Base-by-base conservation (phyloP, 768 basidiomycete species). In the Floccularia luteovirens region DNA sequence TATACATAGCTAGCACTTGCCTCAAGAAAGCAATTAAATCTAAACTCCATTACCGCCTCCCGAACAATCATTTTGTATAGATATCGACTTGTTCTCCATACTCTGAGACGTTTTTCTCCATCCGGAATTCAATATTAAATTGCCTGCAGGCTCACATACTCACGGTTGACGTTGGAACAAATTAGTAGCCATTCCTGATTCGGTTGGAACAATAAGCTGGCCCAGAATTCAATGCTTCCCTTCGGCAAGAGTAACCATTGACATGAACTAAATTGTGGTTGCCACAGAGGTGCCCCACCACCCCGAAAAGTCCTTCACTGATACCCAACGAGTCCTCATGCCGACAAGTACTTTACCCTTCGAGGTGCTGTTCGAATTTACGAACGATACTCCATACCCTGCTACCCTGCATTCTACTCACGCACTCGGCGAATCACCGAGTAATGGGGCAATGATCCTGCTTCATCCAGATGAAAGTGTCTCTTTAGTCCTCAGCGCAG, bases 271-370 rank as follows among this genome's bases (percentile, higher is more conserved):
- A 30, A 30, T 8, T 30, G 10, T 14, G 14, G 10, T 30, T 30
- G 10, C 10, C 27, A 10, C 14, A 30, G 10, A 10, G 10, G 14
- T 14, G 27, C 10, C 10, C 27, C 27, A 30, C 14, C 27, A 23
- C 31, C 41, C 37, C 31, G 11, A 38, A 28, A 21, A 34, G 8
- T 11, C 17, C 8, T 8, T 19, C 8, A 8, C 17, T 19, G 21
- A 10, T 37, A 37, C 12, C 16, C 14, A 28, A 16, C 33, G 7
- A 6, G 20, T 24, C 32, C 8, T 45, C 14, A 69, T 70, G 63
- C 72, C 71, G 33, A 69, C 70, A 27, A 68, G 63, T 50, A 75
- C 72, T n/a, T 44, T 60, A 21, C 64, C 73, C 28, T 77, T 70
- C 58, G 75, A 77, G 51, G 66, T 77, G 31, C 45, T 73, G 25